phyloP scores from a whole-genome alignment of 352 stramenopile genomes.

The Thraustochytrium striatum region DNA sequence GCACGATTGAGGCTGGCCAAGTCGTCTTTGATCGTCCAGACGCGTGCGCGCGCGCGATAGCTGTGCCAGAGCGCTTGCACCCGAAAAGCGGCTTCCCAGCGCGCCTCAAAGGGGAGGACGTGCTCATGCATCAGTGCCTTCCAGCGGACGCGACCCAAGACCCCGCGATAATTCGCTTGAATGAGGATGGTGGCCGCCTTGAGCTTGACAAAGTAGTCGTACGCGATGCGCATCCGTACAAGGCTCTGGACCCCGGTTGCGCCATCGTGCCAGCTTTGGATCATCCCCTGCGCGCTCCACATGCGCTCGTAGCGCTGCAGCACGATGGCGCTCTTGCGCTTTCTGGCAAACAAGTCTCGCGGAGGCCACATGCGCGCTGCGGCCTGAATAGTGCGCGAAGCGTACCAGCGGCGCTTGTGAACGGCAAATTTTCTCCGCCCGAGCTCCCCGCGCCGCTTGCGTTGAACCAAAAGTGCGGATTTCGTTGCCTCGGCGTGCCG shows the following conservation, averaged over 20 bases:
- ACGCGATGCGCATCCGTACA: neutral
- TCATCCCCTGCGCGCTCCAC: conserved; percentile 24
- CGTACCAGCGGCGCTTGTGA: neutral
- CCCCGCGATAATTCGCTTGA: conserved; percentile 29
- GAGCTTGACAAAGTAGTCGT: neutral
- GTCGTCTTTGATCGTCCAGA: neutral
- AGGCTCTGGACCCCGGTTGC: neutral
- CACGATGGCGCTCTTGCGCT: neutral
- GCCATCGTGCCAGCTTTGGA: neutral
- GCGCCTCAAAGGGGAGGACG: neutral
- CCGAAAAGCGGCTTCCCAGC: neutral
- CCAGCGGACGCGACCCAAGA: conserved; percentile 15
- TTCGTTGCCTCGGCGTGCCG: neutral
- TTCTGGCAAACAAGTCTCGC: too few species aligned
- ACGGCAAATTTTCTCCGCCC: conserved; percentile 3
- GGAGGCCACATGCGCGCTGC: neutral
- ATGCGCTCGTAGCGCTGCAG: conserved; percentile 10
- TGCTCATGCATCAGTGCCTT: conserved; percentile 2
- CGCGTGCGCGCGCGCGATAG: neutral
- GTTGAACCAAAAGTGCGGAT: neutral
- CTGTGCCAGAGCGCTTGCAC: neutral
- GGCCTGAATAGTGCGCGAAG: conserved; percentile 2
- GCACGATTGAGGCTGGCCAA: neutral
- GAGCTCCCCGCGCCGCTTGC: neutral
- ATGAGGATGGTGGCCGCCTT: conserved; percentile 39